Evolutionary conservation across 2,329 filamentous ascomycete genomes (phyloP).

Genomic region (Aspergillus pseudonomiae): DNA sequence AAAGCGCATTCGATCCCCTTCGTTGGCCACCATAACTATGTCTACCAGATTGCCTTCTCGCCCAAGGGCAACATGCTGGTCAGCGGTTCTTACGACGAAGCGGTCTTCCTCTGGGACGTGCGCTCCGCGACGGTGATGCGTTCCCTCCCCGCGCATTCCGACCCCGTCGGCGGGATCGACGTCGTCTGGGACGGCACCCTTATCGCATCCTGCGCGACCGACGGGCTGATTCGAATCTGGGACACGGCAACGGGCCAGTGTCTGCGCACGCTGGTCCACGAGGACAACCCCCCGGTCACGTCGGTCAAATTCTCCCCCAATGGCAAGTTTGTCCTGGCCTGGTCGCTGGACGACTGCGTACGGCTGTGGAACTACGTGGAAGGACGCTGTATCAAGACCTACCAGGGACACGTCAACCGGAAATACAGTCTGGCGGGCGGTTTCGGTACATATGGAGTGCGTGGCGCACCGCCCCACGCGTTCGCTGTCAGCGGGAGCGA

Average conservation of each 20-base stretch:
- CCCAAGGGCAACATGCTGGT: slow-evolving; percentile 97
- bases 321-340: slow-evolving; percentile 88
- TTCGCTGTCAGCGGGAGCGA: slow-evolving; percentile 87
- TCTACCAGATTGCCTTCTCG: slow-evolving; percentile 93
- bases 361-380: slow-evolving; percentile 94
- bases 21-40: slow-evolving; percentile 91
- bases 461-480: slow-evolving; percentile 42
- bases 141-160: slow-evolving; percentile 88
- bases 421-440: slow-evolving; percentile 83
- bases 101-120: slow-evolving; percentile 96
- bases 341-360: slow-evolving; percentile 85
- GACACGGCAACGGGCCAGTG: slow-evolving; percentile 95
- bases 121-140: slow-evolving; percentile 85
- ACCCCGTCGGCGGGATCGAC: slow-evolving; percentile 91
- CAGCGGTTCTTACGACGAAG: slow-evolving; percentile 94
- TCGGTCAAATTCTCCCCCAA: slow-evolving; percentile 93
- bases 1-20: slow-evolving; percentile 64
- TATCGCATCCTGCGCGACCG: slow-evolving; percentile 86
- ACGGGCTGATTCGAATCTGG: slow-evolving; percentile 93
- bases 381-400: slow-evolving; percentile 92
- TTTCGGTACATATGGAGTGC: slow-evolving; percentile 68
- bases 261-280: slow-evolving; percentile 89
- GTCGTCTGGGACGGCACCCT: slow-evolving; percentile 91
- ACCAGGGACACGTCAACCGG: slow-evolving; percentile 86
- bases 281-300: slow-evolving; percentile 89